Evolutionary conservation across 2,329 filamentous ascomycete genomes (phyloP), one percentile per base, ranked within the genome.

Genomic region (Ophiostoma sp.): DNA sequence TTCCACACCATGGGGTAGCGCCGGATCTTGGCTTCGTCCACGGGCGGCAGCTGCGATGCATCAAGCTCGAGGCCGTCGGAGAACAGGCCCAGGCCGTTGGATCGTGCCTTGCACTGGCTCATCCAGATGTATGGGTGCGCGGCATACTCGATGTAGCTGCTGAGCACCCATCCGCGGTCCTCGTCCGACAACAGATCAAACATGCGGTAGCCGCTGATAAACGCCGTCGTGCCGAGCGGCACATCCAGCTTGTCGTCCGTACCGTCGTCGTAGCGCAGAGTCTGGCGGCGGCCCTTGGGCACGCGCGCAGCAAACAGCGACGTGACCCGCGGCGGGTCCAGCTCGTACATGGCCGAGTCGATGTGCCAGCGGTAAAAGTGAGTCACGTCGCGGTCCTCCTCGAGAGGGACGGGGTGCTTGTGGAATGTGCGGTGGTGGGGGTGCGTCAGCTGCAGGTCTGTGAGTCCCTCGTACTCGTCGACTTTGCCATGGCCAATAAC

Each of bases 101-200:
- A 82, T 17, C 86, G 86, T 33, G 89, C 88, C 74, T 85, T 87
- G 39, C 90, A 89, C 35, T 81, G 77, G 70, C 84, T 87, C 89
- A 94, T 94, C 91, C 91, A 94, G 72, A 93, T 87, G 78, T 93
- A 94, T 4, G 91, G 91, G 74, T 94, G 91, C 1, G 91, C 84
- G 0, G 90, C 90, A 76, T 94, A 93, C 78, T 93, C 89, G 48
- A 92, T 84, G 68, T 82, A 85, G 35, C 89, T 89, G 3, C 82
- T 85, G 54, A 86, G 84, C 1, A 84, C 90, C 73, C 93, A 90
- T 54, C 84, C 83, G 77, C 91, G 85, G 75, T 93, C 89, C 48
- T 84, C 83, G 0, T 86, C 82, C 3, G 85, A 88, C 15, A 94
- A 82, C 20, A 84, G 76, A 66, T 91, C 85, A 78, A 88, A 93